These are phyloP conservation scores for Thermothielavioides terrestris DNA, from an alignment of 495 filamentous ascomycete species.

Conservation along the genomic window DNA sequence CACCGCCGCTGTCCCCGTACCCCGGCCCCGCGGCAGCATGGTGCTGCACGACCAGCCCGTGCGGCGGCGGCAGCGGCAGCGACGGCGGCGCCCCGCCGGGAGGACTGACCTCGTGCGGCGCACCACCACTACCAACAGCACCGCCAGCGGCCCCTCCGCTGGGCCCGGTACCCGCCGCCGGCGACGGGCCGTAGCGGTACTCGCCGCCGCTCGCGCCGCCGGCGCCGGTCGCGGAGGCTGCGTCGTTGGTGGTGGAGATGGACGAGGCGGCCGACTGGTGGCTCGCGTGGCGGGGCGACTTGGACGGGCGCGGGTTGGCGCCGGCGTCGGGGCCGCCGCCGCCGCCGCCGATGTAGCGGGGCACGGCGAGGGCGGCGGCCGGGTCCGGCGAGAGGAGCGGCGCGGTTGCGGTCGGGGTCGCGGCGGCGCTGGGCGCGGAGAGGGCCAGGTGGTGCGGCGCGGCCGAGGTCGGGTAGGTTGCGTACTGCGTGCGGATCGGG, in stretches of 20 bases:
- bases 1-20: neutral
- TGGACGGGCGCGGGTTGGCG: conserved; percentile 45
- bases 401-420: neutral
- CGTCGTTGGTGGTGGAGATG: conserved; percentile 35
- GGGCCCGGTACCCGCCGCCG: neutral
- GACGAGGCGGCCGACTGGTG: conserved; percentile 38
- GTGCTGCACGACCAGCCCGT: no score
- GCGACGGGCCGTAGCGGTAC: conserved; percentile 41
- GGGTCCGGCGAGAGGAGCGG: neutral
- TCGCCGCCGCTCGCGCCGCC: conserved; percentile 38
- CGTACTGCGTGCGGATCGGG: conserved; percentile 41
- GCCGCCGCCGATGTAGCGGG: conserved; percentile 33
- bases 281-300: conserved; percentile 44
- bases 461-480: conserved; percentile 36
- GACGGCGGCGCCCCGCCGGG: no score
- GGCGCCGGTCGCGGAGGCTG: conserved; percentile 30
- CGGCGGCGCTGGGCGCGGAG: conserved; percentile 20
- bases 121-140: neutral
- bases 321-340: conserved; percentile 5
- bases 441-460: conserved; percentile 34
- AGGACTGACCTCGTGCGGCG: no score
- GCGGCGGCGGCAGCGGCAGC: neutral
- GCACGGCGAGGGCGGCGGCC: conserved; percentile 34
- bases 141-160: neutral
- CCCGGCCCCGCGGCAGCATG: neutral